Percentiles rank a stretch among this genome's conserved stretches.
Conservation (phyloP, 768 basidiomycete species). For the Panellus pusillus region DNA sequence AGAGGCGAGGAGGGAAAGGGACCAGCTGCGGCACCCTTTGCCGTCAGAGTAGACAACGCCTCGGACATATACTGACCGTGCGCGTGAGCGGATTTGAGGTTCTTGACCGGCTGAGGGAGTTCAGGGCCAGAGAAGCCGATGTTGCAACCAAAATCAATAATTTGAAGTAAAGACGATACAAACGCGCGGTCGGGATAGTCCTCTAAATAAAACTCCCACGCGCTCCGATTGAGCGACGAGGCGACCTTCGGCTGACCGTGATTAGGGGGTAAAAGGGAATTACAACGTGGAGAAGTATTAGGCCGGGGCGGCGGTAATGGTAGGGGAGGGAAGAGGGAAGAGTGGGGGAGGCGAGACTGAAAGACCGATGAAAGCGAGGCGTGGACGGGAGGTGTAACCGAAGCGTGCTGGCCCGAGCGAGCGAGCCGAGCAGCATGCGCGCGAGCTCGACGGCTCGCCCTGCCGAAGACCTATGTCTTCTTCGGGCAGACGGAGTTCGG, state of each 20-base stretch:
- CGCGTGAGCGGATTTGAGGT: conserved; percentile 29
- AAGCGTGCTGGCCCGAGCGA: conserved; percentile 18
- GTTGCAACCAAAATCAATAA: conserved; percentile 28
- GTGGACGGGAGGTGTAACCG: not conserved
- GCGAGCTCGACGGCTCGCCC: too few relatives aligned
- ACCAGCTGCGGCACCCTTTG: too few relatives aligned
- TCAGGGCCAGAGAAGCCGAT: conserved; percentile 26
- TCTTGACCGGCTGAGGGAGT: conserved; percentile 16
- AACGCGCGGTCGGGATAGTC: conserved; percentile 31
- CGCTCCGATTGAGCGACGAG: conserved; percentile 15
- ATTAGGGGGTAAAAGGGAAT: conserved; percentile 1
- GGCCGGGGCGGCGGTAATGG: conserved; percentile 19
- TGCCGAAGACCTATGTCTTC: conserved; percentile 16
- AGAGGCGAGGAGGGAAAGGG: conserved; percentile 20
- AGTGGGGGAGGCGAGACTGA: conserved; percentile 7
- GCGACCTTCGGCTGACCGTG: conserved; percentile 4
- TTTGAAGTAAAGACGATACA: conserved; percentile 26
- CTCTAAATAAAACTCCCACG: conserved; percentile 25
- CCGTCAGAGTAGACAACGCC: conserved; percentile 4
- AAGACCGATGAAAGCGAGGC: not conserved
- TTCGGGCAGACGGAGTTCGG: not conserved
- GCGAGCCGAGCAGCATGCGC: too few relatives aligned
- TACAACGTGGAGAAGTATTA: conserved; percentile 29
- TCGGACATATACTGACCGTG: conserved; percentile 4
- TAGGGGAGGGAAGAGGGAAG: conserved; percentile 14